phyloP scores from a whole-genome alignment of 495 filamentous ascomycete genomes.

The Penicillium lagena region DNA sequence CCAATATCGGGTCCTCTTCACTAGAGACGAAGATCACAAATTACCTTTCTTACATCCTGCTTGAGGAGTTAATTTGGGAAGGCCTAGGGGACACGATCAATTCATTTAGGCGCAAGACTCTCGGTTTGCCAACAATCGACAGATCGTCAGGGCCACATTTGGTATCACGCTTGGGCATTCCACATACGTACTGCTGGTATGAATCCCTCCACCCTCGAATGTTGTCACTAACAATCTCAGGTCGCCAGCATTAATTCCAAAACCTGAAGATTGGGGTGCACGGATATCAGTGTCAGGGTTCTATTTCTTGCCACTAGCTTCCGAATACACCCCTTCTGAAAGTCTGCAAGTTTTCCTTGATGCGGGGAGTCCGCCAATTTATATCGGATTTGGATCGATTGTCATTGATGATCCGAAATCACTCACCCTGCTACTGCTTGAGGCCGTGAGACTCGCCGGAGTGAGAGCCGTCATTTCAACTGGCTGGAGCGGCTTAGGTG shows the following conservation, averaged over 20 bases:
- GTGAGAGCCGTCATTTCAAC: constrained; percentile 66
- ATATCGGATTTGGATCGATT: constrained; percentile 75
- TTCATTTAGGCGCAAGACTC: constrained; percentile 52
- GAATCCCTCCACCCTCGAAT: not conserved
- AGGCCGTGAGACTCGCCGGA: constrained; percentile 55
- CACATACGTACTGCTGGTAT: constrained; percentile 73
- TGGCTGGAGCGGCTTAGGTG: constrained; percentile 68
- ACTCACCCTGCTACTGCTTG: constrained; percentile 60
- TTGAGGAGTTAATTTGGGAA: constrained; percentile 79
- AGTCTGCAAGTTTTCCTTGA: constrained; percentile 58
- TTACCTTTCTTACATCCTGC: constrained; percentile 65
- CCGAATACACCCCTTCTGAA: constrained; percentile 51
- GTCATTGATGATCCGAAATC: constrained; percentile 64
- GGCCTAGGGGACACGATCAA: constrained; percentile 74
- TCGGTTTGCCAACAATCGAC: constrained; percentile 61
- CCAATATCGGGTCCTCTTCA: constrained; percentile 48
- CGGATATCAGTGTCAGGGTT: constrained; percentile 67
- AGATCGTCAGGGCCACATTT: constrained; percentile 61
- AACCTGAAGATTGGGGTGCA: constrained; percentile 69
- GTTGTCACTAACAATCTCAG: constrained; percentile 15
- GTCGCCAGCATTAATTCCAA: constrained; percentile 70
- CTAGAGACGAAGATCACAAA: constrained; percentile 54
- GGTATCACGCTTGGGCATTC: constrained; percentile 55
- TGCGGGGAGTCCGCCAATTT: constrained; percentile 59
- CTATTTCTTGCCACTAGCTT: constrained; percentile 56